Conservation (phyloP, 306 rosid genomes). For the Vachellia collinsii region DNA sequence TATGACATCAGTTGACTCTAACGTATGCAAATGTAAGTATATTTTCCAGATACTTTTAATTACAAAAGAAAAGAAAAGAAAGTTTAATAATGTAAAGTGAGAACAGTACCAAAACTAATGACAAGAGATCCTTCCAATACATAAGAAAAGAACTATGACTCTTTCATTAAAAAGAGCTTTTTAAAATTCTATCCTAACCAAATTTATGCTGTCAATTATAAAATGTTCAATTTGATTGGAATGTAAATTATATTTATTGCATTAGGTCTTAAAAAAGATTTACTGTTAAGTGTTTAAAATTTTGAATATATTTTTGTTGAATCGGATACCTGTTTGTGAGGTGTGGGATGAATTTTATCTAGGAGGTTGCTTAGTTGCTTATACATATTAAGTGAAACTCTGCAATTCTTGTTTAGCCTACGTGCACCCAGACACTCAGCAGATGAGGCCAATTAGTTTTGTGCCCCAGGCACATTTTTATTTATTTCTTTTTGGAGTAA, state of each 20-base stretch:
- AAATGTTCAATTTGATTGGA: not conserved
- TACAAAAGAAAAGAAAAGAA: not conserved
- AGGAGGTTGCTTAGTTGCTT: slow-evolving; percentile 1
- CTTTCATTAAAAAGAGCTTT: not conserved
- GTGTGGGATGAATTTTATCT: slow-evolving; percentile 8
- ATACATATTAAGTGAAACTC: slow-evolving; percentile 15
- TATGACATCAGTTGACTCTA: not conserved
- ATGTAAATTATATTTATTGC: not conserved
- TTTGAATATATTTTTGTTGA: not conserved
- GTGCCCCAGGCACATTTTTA: not conserved
- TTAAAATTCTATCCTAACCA: not conserved
- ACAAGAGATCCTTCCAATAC: not conserved
- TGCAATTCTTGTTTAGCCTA: slow-evolving; percentile 10
- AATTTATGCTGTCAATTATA: not conserved
- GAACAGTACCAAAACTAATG: not conserved
- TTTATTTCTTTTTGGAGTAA: not conserved
- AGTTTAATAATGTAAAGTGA: not conserved
- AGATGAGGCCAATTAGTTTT: slow-evolving; percentile 19
- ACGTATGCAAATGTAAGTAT: not conserved
- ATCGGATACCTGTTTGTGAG: not conserved
- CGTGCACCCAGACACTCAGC: slow-evolving; percentile 5
- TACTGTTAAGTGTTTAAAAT: not conserved
- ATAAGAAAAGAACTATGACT: not conserved
- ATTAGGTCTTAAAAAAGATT: not conserved
- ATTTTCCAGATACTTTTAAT: not conserved